phyloP scores from a whole-genome alignment of 495 filamentous ascomycete genomes.

The Zalerion maritima region DNA sequence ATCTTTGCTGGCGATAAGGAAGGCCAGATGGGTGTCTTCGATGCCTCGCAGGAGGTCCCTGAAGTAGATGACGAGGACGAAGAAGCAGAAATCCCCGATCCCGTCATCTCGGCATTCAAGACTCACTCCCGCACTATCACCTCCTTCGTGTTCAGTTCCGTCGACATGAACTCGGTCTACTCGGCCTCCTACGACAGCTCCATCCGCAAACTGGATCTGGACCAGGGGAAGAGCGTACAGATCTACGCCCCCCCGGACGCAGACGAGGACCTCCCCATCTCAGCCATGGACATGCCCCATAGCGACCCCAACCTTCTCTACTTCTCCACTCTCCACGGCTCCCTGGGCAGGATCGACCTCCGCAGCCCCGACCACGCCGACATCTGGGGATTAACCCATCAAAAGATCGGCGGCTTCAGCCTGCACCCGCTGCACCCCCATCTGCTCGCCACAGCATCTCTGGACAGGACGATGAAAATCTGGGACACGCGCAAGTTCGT shows the following conservation, averaged over 20 bases:
- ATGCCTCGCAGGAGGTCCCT: slow-evolving; percentile 59
- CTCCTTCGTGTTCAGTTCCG: slow-evolving; percentile 60
- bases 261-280: slow-evolving; percentile 60
- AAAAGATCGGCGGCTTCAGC: slow-evolving; percentile 92
- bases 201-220: slow-evolving; percentile 74
- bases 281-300: slow-evolving; percentile 60
- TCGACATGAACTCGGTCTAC: slow-evolving; percentile 57
- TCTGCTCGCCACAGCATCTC: slow-evolving; percentile 75
- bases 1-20: slow-evolving; percentile 96
- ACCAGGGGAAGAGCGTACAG: slow-evolving; percentile 61
- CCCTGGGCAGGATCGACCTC: slow-evolving; percentile 64
- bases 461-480: slow-evolving; percentile 77
- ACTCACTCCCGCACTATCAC: slow-evolving; percentile 81
- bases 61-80: slow-evolving; percentile 37
- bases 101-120: slow-evolving; percentile 74
- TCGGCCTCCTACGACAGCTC: slow-evolving; percentile 91
- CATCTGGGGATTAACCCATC: slow-evolving; percentile 65
- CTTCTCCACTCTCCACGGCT: slow-evolving; percentile 76
- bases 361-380: slow-evolving; percentile 45
- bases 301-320: slow-evolving; percentile 60
- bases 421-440: slow-evolving; percentile 64
- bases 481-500: slow-evolving; percentile 84
- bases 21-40: slow-evolving; percentile 85
- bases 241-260: slow-evolving; percentile 58
- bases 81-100: slow-evolving; percentile 49